A percentile compares a stretch with the other conserved stretches of the same genome.
These are phyloP conservation scores for Fonsecaea erecta DNA, from an alignment of 2,329 filamentous ascomycete genomes.

Conservation along the genomic window DNA sequence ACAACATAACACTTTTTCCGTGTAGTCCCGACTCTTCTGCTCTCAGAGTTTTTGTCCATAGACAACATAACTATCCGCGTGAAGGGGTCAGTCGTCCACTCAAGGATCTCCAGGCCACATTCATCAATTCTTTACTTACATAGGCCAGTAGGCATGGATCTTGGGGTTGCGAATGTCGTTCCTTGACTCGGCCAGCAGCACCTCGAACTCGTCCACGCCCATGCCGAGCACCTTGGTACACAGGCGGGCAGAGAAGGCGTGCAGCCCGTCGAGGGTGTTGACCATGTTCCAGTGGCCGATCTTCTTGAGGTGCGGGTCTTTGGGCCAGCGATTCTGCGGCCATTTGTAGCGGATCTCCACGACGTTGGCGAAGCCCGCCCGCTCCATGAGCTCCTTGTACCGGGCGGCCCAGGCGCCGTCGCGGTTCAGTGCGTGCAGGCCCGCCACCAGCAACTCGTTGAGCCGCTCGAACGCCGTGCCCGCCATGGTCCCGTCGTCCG, in stretches of 20 bases:
- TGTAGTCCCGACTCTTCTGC: not conserved
- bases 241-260: conserved; percentile 36
- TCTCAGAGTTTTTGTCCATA: conserved; percentile 10
- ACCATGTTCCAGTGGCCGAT: conserved; percentile 37
- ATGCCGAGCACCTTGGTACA: conserved; percentile 38
- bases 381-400: conserved; percentile 39
- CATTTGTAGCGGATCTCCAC: conserved; percentile 40
- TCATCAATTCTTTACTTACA: not conserved
- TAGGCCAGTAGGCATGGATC: conserved; percentile 25
- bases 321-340: conserved; percentile 41
- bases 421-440: conserved; percentile 31
- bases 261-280: conserved; percentile 10
- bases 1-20: too few species aligned
- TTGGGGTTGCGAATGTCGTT: conserved; percentile 30
- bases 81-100: conserved; percentile 25
- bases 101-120: too few species aligned
- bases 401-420: conserved; percentile 40
- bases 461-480: conserved; percentile 38
- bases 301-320: conserved; percentile 38
- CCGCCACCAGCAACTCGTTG: not conserved
- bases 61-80: conserved; percentile 17
- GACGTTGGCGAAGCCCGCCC: conserved; percentile 41
- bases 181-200: conserved; percentile 32
- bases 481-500: conserved; percentile 42
- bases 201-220: conserved; percentile 34